Evolutionary conservation across 2,329 filamentous ascomycete genomes (phyloP).

Genomic region (Ophiosphaerella herpotricha): DNA sequence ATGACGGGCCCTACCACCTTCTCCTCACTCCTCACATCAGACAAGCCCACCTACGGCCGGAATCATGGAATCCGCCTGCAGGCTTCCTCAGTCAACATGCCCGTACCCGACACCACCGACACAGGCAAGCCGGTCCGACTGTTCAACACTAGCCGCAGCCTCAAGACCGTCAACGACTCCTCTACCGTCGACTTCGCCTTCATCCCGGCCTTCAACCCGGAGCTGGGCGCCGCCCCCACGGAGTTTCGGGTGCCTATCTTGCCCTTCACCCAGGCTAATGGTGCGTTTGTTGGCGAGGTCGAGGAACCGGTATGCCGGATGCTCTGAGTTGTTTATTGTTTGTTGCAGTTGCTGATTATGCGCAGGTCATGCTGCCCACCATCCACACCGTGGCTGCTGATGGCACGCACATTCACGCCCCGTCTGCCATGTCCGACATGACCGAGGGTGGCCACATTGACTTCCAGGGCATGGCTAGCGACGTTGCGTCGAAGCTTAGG

Average conservation of each 20-base stretch:
- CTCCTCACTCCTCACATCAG: conserved; percentile 54
- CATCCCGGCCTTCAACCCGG: conserved; percentile 58
- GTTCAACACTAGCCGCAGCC: conserved; percentile 65
- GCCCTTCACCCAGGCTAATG: conserved; percentile 26
- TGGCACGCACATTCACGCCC: conserved; percentile 52
- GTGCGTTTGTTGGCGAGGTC: conserved; percentile 24
- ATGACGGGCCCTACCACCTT: conserved; percentile 65
- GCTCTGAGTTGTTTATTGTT: background rate
- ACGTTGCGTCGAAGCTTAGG: conserved; percentile 43
- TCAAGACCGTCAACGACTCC: conserved; percentile 61
- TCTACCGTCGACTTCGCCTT: conserved; percentile 68
- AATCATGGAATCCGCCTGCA: conserved; percentile 56
- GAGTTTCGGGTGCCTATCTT: conserved; percentile 57
- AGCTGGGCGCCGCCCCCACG: conserved; percentile 42
- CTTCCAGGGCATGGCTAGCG: conserved; percentile 61
- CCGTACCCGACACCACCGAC: conserved; percentile 35
- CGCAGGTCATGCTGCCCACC: conserved; percentile 58
- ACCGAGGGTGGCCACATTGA: conserved; percentile 61
- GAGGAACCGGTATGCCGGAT: conserved; percentile 25
- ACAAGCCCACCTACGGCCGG: conserved; percentile 52
- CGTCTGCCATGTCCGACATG: conserved; percentile 62
- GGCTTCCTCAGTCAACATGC: conserved; percentile 52
- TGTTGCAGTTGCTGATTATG: conserved; percentile 6
- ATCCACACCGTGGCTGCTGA: conserved; percentile 60
- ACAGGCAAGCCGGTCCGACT: conserved; percentile 50